Percentiles rank a stretch among this genome's conserved stretches.
Evolutionary conservation across 257 asterid species (phyloP).

Genomic region (Solanum chilense): DNA sequence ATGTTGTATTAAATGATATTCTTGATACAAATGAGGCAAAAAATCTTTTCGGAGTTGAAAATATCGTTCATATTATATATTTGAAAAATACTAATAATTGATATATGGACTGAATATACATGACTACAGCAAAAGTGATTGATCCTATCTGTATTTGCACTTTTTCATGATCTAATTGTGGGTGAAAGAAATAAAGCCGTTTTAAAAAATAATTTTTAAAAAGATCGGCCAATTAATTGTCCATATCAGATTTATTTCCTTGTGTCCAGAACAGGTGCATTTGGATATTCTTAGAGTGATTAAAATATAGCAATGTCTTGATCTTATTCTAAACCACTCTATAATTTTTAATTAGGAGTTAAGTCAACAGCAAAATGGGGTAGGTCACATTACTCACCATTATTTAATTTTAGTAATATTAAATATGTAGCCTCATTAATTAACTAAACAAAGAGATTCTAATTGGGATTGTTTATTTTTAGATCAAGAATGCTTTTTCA

Average conservation of each 20-base stretch:
- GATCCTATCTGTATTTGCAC: not conserved
- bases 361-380: conserved; percentile 21
- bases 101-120: too few species aligned
- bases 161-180: not conserved
- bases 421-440: conserved; percentile 1
- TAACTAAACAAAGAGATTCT: conserved; percentile 7
- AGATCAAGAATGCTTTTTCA: conserved; percentile 5
- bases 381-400: conserved; percentile 5
- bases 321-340: conserved; percentile 7
- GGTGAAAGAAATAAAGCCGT: not conserved
- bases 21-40: not conserved
- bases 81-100: not conserved
- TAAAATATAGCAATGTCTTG: conserved; percentile 10
- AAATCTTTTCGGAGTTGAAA: not conserved
- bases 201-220: not conserved
- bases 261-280: conserved; percentile 35
- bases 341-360: conserved; percentile 9
- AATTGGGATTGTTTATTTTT: conserved; percentile 6
- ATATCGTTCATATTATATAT: not conserved
- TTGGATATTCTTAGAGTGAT: conserved; percentile 23
- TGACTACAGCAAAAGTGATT: not conserved
- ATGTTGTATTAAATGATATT: too few species aligned
- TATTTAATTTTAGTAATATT: not conserved
- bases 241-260: conserved; percentile 17
- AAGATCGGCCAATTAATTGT: conserved; percentile 14